Evolutionary conservation across 352 stramenopile species (phyloP).

Genomic region (Thraustochytrium sp.): DNA sequence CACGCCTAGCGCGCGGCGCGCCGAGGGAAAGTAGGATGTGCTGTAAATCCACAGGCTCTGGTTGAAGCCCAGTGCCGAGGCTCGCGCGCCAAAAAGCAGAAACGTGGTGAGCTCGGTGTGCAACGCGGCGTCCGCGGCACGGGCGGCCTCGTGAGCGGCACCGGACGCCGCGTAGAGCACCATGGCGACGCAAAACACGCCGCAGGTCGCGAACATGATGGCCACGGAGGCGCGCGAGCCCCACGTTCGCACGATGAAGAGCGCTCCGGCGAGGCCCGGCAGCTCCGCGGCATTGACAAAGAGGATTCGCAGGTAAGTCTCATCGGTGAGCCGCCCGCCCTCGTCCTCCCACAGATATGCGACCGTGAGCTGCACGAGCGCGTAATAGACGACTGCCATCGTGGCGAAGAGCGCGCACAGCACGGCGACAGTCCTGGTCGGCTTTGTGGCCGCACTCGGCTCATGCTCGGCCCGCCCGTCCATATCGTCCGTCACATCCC

Average conservation of each 20-base stretch:
- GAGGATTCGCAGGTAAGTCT: background rate
- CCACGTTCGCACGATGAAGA: background rate
- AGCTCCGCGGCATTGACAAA: background rate
- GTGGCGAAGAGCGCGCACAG: background rate
- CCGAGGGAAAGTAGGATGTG: background rate
- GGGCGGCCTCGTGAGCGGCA: background rate
- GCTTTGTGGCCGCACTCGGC: background rate
- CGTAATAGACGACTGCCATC: conserved; percentile 27
- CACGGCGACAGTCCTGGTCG: background rate
- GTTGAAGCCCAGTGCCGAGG: background rate
- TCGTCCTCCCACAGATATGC: background rate
- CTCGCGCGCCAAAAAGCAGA: background rate
- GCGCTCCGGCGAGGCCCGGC: background rate
- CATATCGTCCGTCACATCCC: background rate
- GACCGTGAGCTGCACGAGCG: conserved; percentile 3
- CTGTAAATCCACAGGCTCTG: conserved; percentile 33
- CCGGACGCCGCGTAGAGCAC: too few species aligned
- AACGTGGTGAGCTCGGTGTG: background rate
- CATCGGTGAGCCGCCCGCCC: background rate
- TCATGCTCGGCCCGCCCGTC: background rate
- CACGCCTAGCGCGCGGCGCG: background rate
- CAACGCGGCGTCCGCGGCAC: background rate
- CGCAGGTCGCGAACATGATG: background rate
- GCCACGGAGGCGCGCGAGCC: background rate
- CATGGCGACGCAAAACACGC: background rate